Base-by-base conservation (phyloP, 1,284 basidiomycete genomes). In the Anthracocystis walkeri region DNA sequence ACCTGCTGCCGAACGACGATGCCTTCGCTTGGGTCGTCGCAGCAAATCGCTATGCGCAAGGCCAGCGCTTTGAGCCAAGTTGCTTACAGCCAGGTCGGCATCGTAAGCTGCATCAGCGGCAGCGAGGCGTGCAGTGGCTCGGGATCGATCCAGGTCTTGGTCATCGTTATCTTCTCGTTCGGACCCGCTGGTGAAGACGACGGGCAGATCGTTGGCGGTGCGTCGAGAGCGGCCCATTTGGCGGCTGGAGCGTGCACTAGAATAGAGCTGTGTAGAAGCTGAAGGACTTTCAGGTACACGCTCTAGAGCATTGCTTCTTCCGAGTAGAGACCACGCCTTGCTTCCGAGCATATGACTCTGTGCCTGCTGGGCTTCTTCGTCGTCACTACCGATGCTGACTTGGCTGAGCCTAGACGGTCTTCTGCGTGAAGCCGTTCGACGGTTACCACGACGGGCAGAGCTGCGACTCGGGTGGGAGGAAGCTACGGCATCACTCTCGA, bases 61-160 rank as follows among this genome's bases (percentile, higher is more conserved):
- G n/a, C 73, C 73, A 16, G 73, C 73, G 45, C 73, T 75, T 20
- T 66, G 60, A 14, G 73, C 73, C 20, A 71, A 60, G 27, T 75
- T 75, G 65, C 73, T 75, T 7, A 48, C 33, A 6, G 68, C 73
- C 2, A 75, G 56, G 25, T 71, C 73, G 20, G 61, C 65, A 21
- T 70, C 73, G 38, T 61, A 54, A 7, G 21, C 38, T 18, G 38
- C 45, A 23, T 49, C 55, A 29, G 40, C 45, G 18, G 56, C 50
- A 35, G 45, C 52, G 12, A 48, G 50, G 33, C 44, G 52, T n/a
- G 42, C 44, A 7, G 51, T 59, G 20, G 31, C 41, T 14, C 52
- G 51, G 1, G 50, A 56, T 23, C 16, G 31, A 21, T 53, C 31
- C 10, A 56, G 41, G 20, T 20, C 41, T 23, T 41, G 51, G 21